Evolutionary conservation across 2,329 filamentous ascomycete genomes (phyloP), one percentile per base, ranked within the genome.

Genomic region (Chaetoscypha palmicola): DNA sequence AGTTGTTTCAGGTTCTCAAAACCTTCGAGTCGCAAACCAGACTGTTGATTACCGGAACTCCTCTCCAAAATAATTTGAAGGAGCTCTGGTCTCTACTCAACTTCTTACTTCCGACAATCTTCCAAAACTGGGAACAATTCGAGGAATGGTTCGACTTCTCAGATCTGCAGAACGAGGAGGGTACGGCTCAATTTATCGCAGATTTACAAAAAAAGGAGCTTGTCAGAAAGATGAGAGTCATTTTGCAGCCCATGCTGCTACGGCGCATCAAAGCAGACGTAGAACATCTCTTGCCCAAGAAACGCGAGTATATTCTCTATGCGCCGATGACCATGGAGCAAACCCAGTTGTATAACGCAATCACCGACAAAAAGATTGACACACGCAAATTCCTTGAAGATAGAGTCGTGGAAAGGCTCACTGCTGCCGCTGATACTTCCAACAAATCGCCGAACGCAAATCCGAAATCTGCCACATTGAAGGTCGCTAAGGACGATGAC

Each of bases 121-220:
- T 98, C 56, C 88, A 90, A 35, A 86, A 95, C 56, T 82, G 94
- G 63, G 87, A 94, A 36, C 88, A 86, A 0, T 98, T 98, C 46
- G 87, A 96, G 59, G 81, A 81, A 1, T 97, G 91, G 90, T 98
- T 98, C 50, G 91, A 98, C 62, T 98, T 98, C 57, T 92, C 86
- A 0, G 90, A 89, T 5, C 72, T 98, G 1, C 79, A 94, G 43
- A 87, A 97, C 47, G 87, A 90, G 52, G 74, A 83, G 26, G 81
- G 80, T 0, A 84, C 88, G 1, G 80, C 86, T 38, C 79, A 90
- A 34, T 83, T 94, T 40, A 74, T 94, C 5, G 81, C 83, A 3
- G 85, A 94, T 56, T 79, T 86, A 42, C 78, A 83, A 38, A 86
- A 86, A 58, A 79, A 84, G 49, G 85, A 83, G 39, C 67, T 92